Conservation (phyloP, 2,329 filamentous ascomycete species). For the Colletotrichum australisinense region DNA sequence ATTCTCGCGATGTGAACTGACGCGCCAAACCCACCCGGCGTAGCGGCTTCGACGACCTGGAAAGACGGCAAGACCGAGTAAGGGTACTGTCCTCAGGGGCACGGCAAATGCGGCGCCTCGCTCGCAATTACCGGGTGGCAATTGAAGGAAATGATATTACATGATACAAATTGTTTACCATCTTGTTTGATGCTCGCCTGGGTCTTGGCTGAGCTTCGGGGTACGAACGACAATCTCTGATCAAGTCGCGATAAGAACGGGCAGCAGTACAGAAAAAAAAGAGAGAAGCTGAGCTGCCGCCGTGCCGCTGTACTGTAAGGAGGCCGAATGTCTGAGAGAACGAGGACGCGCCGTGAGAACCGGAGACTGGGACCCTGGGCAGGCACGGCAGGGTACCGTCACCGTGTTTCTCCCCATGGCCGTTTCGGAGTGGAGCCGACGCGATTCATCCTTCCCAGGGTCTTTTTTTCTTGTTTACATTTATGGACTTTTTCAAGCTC, state of each 20-base stretch:
- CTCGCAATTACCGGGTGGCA: neutral
- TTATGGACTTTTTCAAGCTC: neutral
- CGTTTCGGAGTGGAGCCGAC: constrained; percentile 2
- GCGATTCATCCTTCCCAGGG: neutral
- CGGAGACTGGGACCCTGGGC: neutral
- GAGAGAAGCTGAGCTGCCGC: neutral
- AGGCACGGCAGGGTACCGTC: neutral
- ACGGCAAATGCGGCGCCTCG: neutral
- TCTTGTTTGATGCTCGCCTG: constrained; percentile 12
- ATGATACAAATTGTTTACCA: neutral
- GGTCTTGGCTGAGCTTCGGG: neutral
- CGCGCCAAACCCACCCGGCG: neutral
- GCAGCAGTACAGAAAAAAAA: too few relatives aligned
- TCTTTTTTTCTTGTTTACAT: neutral
- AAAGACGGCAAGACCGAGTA: neutral
- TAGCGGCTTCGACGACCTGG: neutral
- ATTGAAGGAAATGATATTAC: neutral
- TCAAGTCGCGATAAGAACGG: neutral
- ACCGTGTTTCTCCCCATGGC: too few relatives aligned
- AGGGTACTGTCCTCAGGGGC: neutral
- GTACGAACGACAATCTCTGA: neutral
- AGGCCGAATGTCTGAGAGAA: neutral
- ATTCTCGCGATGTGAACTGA: neutral
- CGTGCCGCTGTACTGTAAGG: too few relatives aligned
- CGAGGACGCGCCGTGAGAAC: neutral